Evolutionary conservation across 306 rosid species (phyloP), one percentile per base, ranked within the genome.

Genomic region (Rosa rugosa): DNA sequence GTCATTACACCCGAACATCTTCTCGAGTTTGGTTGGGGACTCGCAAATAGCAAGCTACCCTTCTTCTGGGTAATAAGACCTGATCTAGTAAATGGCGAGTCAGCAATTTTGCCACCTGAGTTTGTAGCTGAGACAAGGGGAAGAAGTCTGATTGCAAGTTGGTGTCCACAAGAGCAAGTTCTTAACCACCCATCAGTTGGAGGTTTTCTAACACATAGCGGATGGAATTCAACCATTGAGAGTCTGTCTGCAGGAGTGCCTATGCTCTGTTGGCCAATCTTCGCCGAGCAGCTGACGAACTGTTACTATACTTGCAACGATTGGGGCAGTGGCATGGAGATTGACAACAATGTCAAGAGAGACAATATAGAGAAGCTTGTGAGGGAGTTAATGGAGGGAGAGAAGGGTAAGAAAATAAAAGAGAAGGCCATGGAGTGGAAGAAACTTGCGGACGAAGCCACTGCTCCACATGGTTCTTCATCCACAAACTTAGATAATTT

Each of bases 241-340:
- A 40, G 44, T 50, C 1, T 78, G 40, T 25, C 71, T 6, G 57
- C 77, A 4, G 76, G 76, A 25, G 77, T 79, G 9, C 77, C 76
- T 25, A 71, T 79, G 81, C 14, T 78, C 0, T 78, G 76, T 57
- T 56, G 76, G 76, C 76, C 76, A 11, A 2, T 53, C 14, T 5
- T 56, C 9, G 38, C 23, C 0, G 76, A 79, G 0, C 64, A 79
- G 23, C 41, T 0, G 5, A 71, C 63, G 1, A 71, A 71, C 20
- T 56, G 77, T 36, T 5, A 4, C 1, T 70, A 44, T 45, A 54
- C 71, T 34, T 79, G 82, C 42, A 60, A 60, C 1, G 41, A 44
- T 9, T 78, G 62, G 71, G 76, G 77, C 4, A 42, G 22, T 40
- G 81, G 81, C 22, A 56, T 70, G 62, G 62, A 78, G 70, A 69